Evolutionary conservation across 2,329 filamentous ascomycete species (phyloP), one percentile per base, ranked within the genome.

Genomic region (Aspergillus bombycis): DNA sequence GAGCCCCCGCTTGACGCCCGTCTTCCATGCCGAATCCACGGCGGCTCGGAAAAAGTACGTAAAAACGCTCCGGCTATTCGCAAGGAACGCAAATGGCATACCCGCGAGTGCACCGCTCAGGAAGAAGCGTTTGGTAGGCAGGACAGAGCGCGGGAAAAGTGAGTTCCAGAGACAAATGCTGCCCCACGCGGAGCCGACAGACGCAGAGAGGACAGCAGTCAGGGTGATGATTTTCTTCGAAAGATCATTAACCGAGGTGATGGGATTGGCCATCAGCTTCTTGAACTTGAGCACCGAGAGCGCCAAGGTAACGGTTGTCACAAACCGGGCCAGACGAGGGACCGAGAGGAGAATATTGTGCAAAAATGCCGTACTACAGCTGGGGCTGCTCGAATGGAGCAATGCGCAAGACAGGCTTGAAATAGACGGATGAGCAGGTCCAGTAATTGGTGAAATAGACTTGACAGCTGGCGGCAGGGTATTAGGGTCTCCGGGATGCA

Each of bases 51-150:
- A 88, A 67, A 88, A 89, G 77, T 95, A 95, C 65, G 97, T 71
- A 77, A 96, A 96, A 60, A 92, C 86, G 1, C 85, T 83, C 19
- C 91, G 77, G 36, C 75, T 77, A 46, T 73, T 71, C 12, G 73
- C 70, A 2, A 97, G 79, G 76, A 91, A 91, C 0, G 91, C 92
- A 89, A 94, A 97, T 21, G 79, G 79, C 30, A 95, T 78, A 0
- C 95, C 95, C 1, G 91, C 93, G 1, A 96, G 73, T 75, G 94
- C 91, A 9, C 95, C 94, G 58, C 92, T 92, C 0, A 97, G 82
- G 84, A 96, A 97, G 84, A 95, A 96, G 26, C 95, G 88, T 75
- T 95, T 91, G 0, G 90, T 94, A 0, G 94, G 87, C 0, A 97
- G 83, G 10, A 93, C 83, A 7, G 85, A 85, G 3, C 90, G 85